A percentile compares a stretch with the other conserved stretches of the same genome.
phyloP scores from a whole-genome alignment of 192 early-diverging fungal species.

The Entomortierella parvispora region DNA sequence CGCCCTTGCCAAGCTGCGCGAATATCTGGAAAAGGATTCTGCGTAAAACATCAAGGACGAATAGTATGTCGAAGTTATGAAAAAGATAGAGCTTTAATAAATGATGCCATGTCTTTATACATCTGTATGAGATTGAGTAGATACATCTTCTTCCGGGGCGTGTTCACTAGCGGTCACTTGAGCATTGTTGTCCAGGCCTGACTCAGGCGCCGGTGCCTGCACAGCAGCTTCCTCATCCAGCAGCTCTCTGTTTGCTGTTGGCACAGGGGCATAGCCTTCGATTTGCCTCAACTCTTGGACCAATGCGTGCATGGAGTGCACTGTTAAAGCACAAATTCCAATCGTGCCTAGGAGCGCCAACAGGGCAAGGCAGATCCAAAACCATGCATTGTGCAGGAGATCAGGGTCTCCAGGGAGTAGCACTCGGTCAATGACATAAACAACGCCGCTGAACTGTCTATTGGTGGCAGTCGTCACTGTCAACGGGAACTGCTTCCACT shows the following conservation, averaged over 20 bases:
- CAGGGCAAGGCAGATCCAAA: conserved; percentile 22
- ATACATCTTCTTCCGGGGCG: no score
- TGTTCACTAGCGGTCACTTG: no score
- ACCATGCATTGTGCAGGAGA: conserved; percentile 18
- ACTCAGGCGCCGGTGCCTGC: background rate
- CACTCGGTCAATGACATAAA: conserved; percentile 60
- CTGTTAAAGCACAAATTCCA: conserved; percentile 20
- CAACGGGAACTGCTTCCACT: no score
- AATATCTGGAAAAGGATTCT: conserved; percentile 34
- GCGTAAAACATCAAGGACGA: no score
- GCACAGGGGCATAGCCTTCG: conserved; percentile 36
- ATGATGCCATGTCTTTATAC: no score
- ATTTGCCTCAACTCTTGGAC: conserved; percentile 25
- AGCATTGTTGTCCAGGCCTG: no score
- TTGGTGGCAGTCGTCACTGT: no score
- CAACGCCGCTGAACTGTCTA: conserved; percentile 51
- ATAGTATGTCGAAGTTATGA: no score
- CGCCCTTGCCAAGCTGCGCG: conserved; percentile 74
- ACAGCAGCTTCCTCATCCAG: conserved; percentile 26
- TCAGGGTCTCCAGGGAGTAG: conserved; percentile 52
- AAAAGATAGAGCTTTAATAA: no score
- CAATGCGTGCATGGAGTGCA: conserved; percentile 13
- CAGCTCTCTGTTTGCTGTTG: background rate
- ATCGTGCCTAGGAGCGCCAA: conserved; percentile 17
- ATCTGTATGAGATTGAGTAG: no score